Base-by-base conservation (phyloP, 164 flowering plant genomes). In the Tetrastigma voinierianum region DNA sequence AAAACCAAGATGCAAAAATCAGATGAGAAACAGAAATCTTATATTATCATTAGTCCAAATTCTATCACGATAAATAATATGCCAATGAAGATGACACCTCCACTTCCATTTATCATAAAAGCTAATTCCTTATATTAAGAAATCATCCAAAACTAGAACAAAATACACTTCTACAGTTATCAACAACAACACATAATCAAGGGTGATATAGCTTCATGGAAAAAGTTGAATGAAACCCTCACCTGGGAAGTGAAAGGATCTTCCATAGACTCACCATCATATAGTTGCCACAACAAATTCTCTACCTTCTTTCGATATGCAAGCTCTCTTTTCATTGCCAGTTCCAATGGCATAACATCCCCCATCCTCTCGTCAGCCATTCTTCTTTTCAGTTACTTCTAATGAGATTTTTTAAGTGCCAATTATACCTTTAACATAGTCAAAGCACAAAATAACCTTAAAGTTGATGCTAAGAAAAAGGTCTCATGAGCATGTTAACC, bases 271-370 rank as follows among this genome's bases (percentile, higher is more conserved):
- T 13, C 61, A 51, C 10, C 58, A 63, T n/a, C 51, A 16, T 11
- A 11, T 47, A 68, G 47, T 20, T 18, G 52, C 58, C 9, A n/a
- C n/a, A 20, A 58, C 65, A 67, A 9, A 54, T 18, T 56, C 25
- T 47, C 61, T 14, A 81, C 51, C 62, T 71, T 75, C 46, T 61
- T 64, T 48, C 76, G 44, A 54, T 64, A 73, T 23, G 74, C 78
- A n/a, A 77, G 54, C 62, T 81, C 81, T 54, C 81, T 76, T 60
- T 71, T 53, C 32, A 78, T 71, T 11, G 78, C 81, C 25, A 81
- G 74, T 60, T 75, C 80, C 10, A 68, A 54, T 18, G 74, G 25
- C 69, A 75, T 72, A 16, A 44, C 14, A 62, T 49, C 54, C 6
- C 10, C 44, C 47, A 63, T 20, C 43, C n/a, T 19, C 16, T 23